Conservation (phyloP, 2,329 filamentous ascomycete genomes). For the Fusarium nanum region DNA sequence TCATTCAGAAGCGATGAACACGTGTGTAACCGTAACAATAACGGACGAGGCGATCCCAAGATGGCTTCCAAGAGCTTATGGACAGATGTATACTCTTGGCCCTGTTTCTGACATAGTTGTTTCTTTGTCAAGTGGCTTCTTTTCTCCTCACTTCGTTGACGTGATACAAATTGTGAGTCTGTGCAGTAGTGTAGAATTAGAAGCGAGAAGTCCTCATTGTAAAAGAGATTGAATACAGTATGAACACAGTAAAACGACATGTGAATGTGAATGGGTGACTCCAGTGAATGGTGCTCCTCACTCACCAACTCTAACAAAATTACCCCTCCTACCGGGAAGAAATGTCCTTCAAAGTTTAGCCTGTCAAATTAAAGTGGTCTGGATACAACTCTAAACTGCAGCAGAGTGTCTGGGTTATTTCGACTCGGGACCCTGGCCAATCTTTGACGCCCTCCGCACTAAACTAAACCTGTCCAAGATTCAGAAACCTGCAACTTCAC, state of each 20-base stretch:
- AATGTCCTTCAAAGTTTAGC: background rate
- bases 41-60: conserved; percentile 13
- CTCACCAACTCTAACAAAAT: background rate
- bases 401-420: background rate
- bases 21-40: conserved; percentile 11
- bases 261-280: conserved; percentile 32
- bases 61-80: background rate
- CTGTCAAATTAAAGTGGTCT: background rate
- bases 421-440: background rate
- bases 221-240: conserved; percentile 19
- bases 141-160: conserved; percentile 22
- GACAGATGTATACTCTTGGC: background rate
- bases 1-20: conserved; percentile 1
- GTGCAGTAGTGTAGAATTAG: conserved; percentile 31
- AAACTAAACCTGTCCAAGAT: conserved; percentile 22
- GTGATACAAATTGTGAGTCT: conserved; percentile 15
- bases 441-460: conserved; percentile 34
- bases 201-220: background rate
- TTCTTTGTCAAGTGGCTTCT: conserved; percentile 2
- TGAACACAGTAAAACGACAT: conserved; percentile 32
- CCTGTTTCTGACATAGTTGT: background rate
- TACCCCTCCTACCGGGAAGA: conserved; percentile 28
- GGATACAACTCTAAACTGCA: background rate
- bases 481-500: conserved; percentile 27
- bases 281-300: background rate